Base-by-base conservation (phyloP, 306 rosid species). In the Carpinus viminea region DNA sequence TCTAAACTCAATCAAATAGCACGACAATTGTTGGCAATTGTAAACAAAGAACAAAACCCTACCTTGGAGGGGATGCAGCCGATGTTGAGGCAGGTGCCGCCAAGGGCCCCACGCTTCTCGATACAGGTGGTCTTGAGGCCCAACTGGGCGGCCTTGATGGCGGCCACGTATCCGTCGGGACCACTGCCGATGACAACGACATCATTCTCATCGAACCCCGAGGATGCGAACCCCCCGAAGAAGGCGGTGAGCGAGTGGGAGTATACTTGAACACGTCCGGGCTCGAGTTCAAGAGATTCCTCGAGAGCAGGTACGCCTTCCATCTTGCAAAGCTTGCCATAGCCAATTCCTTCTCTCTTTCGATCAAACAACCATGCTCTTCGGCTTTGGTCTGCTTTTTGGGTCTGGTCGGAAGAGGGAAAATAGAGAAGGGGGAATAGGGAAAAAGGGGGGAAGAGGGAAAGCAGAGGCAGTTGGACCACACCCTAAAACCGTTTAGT, bases 61-160 rank as follows among this genome's bases (percentile, higher is more conserved):
- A 94, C 99, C 99, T 95, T 95, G 51, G 98, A 95, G 47, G 98
- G 98, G 83, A 95, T 95, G 78, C 98, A 95, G n/a, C 97, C 99
- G 0, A 96, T 97, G 87, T 96, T 96, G 74, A 96, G 99, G 75
- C 99, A 96, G 57, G 99, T 96, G 7, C 99, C 99, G n/a, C 99
- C 99, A 10, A 96, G 99, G 74, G 98, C 16, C 3, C 98, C 98
- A 43, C 97, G 98, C 93, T 93, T 96, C 89, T 96, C 98, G 87
- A 96, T 90, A 82, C 99, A 96, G 71, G 99, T 88, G 70, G 99
- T 96, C 81, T 93, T 96, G 74, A 96, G 97, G 4, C 99, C 99
- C 0, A 96, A 79, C 87, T 96, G 99, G 13, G 99, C 88, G 20
- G 99, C 98, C 88, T 96, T 96, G 73, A 96, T 96, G 80, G 99